phyloP scores from a whole-genome alignment of 768 basidiomycete genomes.

The Xerocomus potaroensis region DNA sequence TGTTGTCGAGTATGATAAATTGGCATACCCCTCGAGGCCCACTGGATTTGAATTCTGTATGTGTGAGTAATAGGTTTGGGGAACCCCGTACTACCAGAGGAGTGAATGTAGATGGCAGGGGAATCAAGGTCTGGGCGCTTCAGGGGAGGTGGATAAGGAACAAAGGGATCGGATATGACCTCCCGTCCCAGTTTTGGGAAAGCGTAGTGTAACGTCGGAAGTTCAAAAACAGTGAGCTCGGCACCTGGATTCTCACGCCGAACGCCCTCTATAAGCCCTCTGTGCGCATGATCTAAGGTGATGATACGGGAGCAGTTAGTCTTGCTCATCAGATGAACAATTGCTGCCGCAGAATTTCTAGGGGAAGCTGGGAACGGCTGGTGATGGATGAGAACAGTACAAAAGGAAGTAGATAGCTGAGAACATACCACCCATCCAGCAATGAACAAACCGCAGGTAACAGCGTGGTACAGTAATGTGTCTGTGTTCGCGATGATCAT shows the following conservation, averaged over 20 bases:
- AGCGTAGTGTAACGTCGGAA: conserved; percentile 18
- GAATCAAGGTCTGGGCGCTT: conserved; percentile 9
- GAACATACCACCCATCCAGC: not conserved
- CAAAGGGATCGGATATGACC: conserved; percentile 9
- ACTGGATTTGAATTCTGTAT: conserved; percentile 30
- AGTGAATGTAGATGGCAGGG: conserved; percentile 17
- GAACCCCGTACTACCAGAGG: conserved; percentile 41
- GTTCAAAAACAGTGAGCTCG: conserved; percentile 5
- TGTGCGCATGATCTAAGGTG: conserved; percentile 8
- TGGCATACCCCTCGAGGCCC: conserved; percentile 32
- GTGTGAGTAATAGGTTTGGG: conserved; percentile 40
- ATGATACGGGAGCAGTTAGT: conserved; percentile 17
- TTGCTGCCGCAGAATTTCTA: conserved; percentile 17
- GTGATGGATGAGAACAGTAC: not conserved
- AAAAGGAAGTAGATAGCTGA: conserved; percentile 4
- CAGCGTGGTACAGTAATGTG: conserved; percentile 27
- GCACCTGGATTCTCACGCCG: not conserved
- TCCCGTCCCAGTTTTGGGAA: conserved; percentile 37
- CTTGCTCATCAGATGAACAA: conserved; percentile 19
- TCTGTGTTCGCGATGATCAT: conserved; percentile 32
- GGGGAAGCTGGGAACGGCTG: conserved; percentile 24
- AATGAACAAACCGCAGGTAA: conserved; percentile 19
- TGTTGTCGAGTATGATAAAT: not conserved
- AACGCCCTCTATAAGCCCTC: conserved; percentile 10
- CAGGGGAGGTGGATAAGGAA: conserved; percentile 3